Conservation (phyloP, 208 protist species). For the Leishmania tarentolae region DNA sequence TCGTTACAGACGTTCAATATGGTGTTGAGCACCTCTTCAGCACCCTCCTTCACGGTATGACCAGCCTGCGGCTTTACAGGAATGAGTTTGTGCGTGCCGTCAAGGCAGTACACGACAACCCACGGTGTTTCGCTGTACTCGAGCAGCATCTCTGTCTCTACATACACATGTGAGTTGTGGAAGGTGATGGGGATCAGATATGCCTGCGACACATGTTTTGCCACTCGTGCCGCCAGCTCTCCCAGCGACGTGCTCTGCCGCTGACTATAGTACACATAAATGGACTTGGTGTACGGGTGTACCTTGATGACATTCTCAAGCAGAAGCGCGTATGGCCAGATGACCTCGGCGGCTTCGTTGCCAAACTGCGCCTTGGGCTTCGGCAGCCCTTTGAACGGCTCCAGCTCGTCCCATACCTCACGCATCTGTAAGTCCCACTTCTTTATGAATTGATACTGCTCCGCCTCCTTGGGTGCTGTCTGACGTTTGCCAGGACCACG, state of each 20-base stretch:
- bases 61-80: slow-evolving; percentile 45
- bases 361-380: slow-evolving; percentile 90
- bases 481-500: slow-evolving; percentile 87
- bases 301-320: slow-evolving; percentile 86
- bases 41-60: slow-evolving; percentile 34
- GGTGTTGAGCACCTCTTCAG: slow-evolving; percentile 47
- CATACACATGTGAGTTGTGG: slow-evolving; percentile 92
- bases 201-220: slow-evolving; percentile 71
- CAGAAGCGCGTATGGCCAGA: slow-evolving; percentile 89
- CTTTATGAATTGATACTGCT: slow-evolving; percentile 83
- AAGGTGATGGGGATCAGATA: slow-evolving; percentile 91
- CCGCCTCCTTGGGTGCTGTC: slow-evolving; percentile 70
- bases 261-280: slow-evolving; percentile 92
- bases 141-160: slow-evolving; percentile 91
- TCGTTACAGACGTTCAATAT: slow-evolving; percentile 62
- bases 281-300: slow-evolving; percentile 92
- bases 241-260: slow-evolving; percentile 60
- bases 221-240: slow-evolving; percentile 42
- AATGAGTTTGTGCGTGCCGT: slow-evolving; percentile 60
- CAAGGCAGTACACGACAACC: slow-evolving; percentile 86
- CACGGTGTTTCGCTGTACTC: slow-evolving; percentile 92
- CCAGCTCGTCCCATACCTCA: slow-evolving; percentile 80
- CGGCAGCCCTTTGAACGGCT: slow-evolving; percentile 88
- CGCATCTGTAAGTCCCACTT: slow-evolving; percentile 87
- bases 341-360: slow-evolving; percentile 88